A percentile compares a stretch with the other conserved stretches of the same genome.
Evolutionary conservation across 192 early-diverging fungal genomes (phyloP).

Genomic region (Gryganskiella cystojenkinii): DNA sequence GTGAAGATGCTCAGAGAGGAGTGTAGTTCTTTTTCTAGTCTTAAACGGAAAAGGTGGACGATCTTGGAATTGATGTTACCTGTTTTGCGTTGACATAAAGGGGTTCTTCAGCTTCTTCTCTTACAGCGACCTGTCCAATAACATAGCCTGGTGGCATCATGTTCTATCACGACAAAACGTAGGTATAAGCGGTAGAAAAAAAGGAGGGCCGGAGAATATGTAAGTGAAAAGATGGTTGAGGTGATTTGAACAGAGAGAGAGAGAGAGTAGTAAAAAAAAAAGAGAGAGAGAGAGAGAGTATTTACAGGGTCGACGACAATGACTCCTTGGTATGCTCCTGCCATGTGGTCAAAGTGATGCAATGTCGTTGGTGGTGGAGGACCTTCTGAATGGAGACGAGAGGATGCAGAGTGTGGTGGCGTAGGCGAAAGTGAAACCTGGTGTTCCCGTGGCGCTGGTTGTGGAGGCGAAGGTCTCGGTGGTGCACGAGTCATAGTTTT

Average conservation of each 20-base stretch:
- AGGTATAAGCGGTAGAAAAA: background rate
- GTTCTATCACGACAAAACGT: slow-evolving; percentile 14
- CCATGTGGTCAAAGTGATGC: slow-evolving; percentile 35
- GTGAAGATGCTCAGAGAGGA: no score
- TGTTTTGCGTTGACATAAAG: slow-evolving; percentile 53
- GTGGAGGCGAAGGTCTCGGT: no score
- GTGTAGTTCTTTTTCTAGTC: no score
- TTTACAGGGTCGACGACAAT: slow-evolving; percentile 54
- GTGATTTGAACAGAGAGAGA: background rate
- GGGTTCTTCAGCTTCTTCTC: slow-evolving; percentile 46
- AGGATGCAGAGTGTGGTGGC: background rate
- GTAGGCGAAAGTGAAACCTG: background rate
- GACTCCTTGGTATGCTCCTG: slow-evolving; percentile 34
- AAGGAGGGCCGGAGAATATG: background rate
- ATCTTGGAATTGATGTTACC: slow-evolving; percentile 6
- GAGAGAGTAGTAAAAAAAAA: background rate
- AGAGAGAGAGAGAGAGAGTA: background rate
- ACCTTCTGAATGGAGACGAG: slow-evolving; percentile 22
- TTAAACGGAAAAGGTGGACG: background rate
- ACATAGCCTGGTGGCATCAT: slow-evolving; percentile 46
- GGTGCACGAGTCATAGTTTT: no score
- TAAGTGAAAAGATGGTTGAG: background rate
- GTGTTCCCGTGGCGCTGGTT: slow-evolving; percentile 20
- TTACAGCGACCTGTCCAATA: slow-evolving; percentile 30
- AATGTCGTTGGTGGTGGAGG: background rate